These are phyloP conservation scores for Chimonanthus praecox DNA, from an alignment of 164 flowering plant genomes.

Conservation along the genomic window DNA sequence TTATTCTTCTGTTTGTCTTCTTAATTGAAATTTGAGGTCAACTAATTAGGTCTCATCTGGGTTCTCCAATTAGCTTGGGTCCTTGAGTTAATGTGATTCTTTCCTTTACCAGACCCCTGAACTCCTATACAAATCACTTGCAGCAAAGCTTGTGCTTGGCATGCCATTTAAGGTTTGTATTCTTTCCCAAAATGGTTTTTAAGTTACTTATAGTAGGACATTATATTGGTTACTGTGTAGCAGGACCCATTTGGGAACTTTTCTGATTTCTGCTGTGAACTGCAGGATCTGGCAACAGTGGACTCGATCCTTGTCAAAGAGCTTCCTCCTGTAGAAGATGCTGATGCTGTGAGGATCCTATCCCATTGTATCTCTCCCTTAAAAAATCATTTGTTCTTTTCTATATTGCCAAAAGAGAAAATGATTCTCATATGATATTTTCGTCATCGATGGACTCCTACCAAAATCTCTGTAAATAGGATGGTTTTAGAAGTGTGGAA, in stretches of 20 bases:
- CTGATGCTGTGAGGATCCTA: conserved; percentile 55
- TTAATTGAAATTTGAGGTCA: background rate
- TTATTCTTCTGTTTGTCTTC: background rate
- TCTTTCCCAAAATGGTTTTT: background rate
- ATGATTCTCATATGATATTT: background rate
- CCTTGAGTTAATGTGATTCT: background rate
- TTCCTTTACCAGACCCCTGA: conserved; percentile 53
- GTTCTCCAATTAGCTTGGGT: background rate
- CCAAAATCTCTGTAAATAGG: background rate
- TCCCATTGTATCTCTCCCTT: background rate
- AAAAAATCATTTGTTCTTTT: background rate
- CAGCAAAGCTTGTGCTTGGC: conserved; percentile 90
- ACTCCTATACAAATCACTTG: conserved; percentile 78
- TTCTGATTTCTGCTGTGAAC: conserved; percentile 7
- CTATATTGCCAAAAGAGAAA: background rate
- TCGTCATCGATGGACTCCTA: background rate
- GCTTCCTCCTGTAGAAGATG: conserved; percentile 79
- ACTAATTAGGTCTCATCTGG: too few relatives aligned
- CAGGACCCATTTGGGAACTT: background rate
- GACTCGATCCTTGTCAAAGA: conserved; percentile 83
- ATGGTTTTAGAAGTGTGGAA: conserved; percentile 1
- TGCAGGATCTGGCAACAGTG: conserved; percentile 92
- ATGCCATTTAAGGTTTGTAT: conserved; percentile 91
- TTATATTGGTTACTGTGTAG: background rate
- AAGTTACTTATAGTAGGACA: background rate